Evolutionary conservation across 176 grass and related monocot genomes (phyloP), one percentile per base, ranked within the genome.

Genomic region (Dendrocalamus sinicus): DNA sequence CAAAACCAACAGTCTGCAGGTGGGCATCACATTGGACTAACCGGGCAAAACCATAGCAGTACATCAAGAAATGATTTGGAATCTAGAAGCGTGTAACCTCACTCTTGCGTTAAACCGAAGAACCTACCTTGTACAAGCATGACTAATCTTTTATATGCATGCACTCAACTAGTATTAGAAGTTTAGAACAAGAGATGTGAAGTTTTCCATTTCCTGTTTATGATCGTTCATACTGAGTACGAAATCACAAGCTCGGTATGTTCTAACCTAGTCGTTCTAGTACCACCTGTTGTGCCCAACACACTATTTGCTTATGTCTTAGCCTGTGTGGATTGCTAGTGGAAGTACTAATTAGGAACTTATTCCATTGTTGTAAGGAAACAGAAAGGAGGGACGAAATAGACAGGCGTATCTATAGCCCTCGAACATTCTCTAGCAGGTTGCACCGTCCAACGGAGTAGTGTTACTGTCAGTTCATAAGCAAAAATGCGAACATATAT

Each of bases 51-150:
- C 62, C 32, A 53, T 63, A 78, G 30, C 26, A 71, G 71, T 39
- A 64, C 78, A 40, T 45, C 78, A 73, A 57, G 73, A 70, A 86
- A 82, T 55, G 82, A 86, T 88, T 73, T 93, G 57, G 91, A 88
- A 88, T 85, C 82, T 44, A 79, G 89, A n/a, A 77, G 86, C 4
- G 64, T 88, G 43, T 91, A 80, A 76, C 30, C 22, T 61, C 69
- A 77, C 69, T 73, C 32, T 32, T 73, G 12, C 4, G 17, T 65
- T 67, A 28, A 80, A 46, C 32, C 9, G 2, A 83, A 57, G 52
- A 53, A 63, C 9, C 4, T 43, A 28, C 9, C 35, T 22, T 90
- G 54, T 77, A 85, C 76, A 85, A 76, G 81, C 39, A 22, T 48
- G 39, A 13, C 54, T 65, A 46, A 70, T 54, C 82, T 5, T 76